Evolutionary conservation across 2,329 filamentous ascomycete genomes (phyloP).

Genomic region (Xylariaceae sp.): DNA sequence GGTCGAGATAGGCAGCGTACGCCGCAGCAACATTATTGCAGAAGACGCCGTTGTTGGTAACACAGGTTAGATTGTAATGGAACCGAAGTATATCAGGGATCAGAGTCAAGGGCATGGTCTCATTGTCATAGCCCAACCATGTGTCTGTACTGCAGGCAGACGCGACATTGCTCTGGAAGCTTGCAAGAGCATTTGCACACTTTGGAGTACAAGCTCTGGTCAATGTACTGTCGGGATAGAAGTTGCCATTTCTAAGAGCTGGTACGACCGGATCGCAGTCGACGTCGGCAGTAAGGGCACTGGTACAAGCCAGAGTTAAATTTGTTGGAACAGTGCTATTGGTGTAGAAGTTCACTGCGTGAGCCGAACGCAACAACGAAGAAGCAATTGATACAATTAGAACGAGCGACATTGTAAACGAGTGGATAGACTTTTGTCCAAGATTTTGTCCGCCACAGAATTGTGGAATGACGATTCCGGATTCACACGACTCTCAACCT

Average conservation of each 20-base stretch:
- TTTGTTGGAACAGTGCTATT: not conserved
- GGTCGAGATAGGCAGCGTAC: not conserved
- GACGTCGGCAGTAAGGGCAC: not conserved
- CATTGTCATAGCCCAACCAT: not conserved
- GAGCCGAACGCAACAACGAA: no score
- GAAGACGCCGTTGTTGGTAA: not conserved
- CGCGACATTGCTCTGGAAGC: not conserved
- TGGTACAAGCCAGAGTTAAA: not conserved
- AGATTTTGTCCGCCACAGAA: no score
- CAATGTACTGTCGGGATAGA: constrained; percentile 2
- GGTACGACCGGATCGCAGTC: not conserved
- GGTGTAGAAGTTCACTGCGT: not conserved
- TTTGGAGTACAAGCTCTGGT: not conserved
- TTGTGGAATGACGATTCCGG: no score
- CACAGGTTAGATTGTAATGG: not conserved
- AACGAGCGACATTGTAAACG: no score
- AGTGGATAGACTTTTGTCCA: no score
- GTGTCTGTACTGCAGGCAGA: constrained; percentile 5
- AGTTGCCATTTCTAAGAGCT: constrained; percentile 2
- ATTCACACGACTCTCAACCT: no score
- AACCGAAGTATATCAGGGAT: constrained; percentile 3
- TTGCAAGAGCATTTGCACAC: not conserved
- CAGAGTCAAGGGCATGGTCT: not conserved
- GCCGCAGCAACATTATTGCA: constrained; percentile 3
- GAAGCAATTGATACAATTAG: no score